Percentiles rank a stretch among this genome's conserved stretches.
These are phyloP conservation scores for Grammothele lineata DNA, from an alignment of 768 basidiomycete species.

Conservation along the genomic window DNA sequence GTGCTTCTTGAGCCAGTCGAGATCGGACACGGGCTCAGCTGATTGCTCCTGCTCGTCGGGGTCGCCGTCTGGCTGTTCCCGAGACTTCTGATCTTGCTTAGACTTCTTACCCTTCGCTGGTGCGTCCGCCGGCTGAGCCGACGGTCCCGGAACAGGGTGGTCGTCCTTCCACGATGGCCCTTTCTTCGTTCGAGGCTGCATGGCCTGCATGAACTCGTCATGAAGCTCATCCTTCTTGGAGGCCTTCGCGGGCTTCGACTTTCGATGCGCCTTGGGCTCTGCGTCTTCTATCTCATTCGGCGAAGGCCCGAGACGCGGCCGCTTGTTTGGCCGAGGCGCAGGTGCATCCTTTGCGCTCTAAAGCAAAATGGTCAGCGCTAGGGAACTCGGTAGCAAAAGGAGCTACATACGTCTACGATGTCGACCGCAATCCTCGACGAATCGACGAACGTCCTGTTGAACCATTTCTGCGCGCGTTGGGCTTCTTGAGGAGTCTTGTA, in stretches of 20 bases:
- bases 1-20: constrained; percentile 71
- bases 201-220: constrained; percentile 67
- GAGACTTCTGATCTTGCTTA: neutral
- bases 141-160: constrained; percentile 5
- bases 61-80: neutral
- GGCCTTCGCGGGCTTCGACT: constrained; percentile 11
- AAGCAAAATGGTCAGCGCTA: neutral
- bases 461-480: constrained; percentile 70
- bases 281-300: constrained; percentile 23
- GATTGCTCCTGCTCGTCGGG: constrained; percentile 20
- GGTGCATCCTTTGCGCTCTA: constrained; percentile 72
- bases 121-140: too few species aligned
- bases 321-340: constrained; percentile 63
- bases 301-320: constrained; percentile 44
- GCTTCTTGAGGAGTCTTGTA: constrained; percentile 83
- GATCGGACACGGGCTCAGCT: constrained; percentile 48
- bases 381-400: neutral
- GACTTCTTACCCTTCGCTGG: constrained; percentile 21
- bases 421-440: constrained; percentile 73
- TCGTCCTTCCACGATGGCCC: constrained; percentile 67
- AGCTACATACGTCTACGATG: constrained; percentile 64
- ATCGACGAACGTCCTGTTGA: constrained; percentile 79
- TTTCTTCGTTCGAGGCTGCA: constrained; percentile 58
- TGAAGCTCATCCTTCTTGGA: neutral
- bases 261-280: too few species aligned